Evolutionary conservation across 768 basidiomycete species (phyloP), one percentile per base, ranked within the genome.

Genomic region (Boletus sp.): DNA sequence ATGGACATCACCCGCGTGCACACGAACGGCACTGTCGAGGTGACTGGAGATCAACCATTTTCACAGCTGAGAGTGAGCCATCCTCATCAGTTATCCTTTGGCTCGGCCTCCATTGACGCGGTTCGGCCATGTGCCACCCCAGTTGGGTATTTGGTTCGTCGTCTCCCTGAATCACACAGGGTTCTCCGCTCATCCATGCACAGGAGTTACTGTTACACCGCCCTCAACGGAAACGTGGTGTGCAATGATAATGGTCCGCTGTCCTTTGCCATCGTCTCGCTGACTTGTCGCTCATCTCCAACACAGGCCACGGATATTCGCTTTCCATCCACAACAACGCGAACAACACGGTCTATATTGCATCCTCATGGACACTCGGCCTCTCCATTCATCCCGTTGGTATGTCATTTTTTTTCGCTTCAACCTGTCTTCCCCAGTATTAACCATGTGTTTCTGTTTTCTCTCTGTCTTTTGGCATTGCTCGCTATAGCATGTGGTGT

Each of bases 371-470:
- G 85, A 92, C 90, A 7, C 81, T 82, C 39, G 90, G 88, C 5
- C 80, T 92, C 7, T 87, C 83, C 3, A 76, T 90, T 29, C 88
- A 90, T 61, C 89, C 90, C 15, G 82, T 90, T 51, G 89, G 90
- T 89, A 61, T 49, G 85, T 75, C 15, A 20, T 48, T 36, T 48
- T 36, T 40, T 15, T 17, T 18, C 10, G 32, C 35, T 18, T 47
- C 54, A 44, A 47, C 20, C 35, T 1, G 10, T 29, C 12, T 30
- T 47, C 17, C 36, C 39, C 39, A 17, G 1, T 32, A 30, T 44
- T 51, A 24, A 60, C 52, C 62, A 56, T 49, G 37, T 57, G 54
- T 42, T 56, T 1, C 36, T 18, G 42, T 17, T 18, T 46, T 17
- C 20, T 18, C 18, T 24, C 28, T 48, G 30, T 30, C 24, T 37